Evolutionary conservation across 179 eudicot species (phyloP).

Genomic region (Silene vulgaris): DNA sequence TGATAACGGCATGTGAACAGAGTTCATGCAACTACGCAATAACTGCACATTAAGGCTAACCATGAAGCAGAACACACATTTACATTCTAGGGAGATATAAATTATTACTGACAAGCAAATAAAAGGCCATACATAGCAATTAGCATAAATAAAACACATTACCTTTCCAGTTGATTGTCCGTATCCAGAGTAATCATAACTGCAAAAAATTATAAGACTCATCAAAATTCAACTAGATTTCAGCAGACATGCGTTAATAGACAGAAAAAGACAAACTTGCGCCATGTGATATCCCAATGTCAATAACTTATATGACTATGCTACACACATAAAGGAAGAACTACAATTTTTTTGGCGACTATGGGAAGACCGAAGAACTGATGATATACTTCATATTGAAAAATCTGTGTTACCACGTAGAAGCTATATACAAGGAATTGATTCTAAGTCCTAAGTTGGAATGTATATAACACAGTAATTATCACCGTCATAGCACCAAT

Average conservation of each 20-base stretch:
- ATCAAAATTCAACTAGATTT: conserved; percentile 10
- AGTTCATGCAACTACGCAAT: neutral
- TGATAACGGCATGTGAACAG: neutral
- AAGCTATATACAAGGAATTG: too few species aligned
- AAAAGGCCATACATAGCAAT: conserved; percentile 4
- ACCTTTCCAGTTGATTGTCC: conserved; percentile 99
- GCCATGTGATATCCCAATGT: conserved; percentile 1
- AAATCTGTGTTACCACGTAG: too few species aligned
- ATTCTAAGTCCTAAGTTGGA: too few species aligned
- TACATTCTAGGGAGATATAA: neutral
- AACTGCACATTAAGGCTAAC: neutral
- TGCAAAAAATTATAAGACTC: conserved; percentile 19
- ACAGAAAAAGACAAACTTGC: neutral
- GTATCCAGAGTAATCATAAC: conserved; percentile 97
- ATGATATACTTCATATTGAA: neutral
- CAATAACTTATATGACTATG: neutral
- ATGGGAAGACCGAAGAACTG: neutral
- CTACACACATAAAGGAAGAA: too few species aligned
- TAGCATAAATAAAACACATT: conserved; percentile 13
- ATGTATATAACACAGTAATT: too few species aligned
- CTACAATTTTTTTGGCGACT: neutral
- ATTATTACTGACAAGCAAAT: neutral
- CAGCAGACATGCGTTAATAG: neutral
- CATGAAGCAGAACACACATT: neutral
- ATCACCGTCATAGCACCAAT: too few species aligned